phyloP scores from a whole-genome alignment of 768 basidiomycete species.

The Fibroporia radiculosa region DNA sequence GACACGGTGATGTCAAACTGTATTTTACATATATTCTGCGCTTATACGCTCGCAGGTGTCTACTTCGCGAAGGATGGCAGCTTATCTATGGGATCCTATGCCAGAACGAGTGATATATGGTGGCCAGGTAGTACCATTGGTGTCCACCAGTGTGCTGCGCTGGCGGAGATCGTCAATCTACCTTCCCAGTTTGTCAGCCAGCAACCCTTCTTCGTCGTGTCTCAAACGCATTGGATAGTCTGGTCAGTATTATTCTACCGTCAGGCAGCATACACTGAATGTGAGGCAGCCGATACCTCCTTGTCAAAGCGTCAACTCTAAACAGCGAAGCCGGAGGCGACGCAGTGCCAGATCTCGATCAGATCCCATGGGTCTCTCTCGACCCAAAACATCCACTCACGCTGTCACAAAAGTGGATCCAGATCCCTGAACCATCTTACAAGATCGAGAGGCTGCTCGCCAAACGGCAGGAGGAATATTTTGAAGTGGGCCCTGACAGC shows the following conservation, averaged over 20 bases:
- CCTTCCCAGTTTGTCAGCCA: slow-evolving; percentile 46
- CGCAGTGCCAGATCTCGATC: background rate
- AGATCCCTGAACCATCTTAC: slow-evolving; percentile 51
- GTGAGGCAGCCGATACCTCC: slow-evolving; percentile 48
- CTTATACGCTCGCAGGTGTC: too few relatives aligned
- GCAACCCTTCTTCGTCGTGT: slow-evolving; percentile 49
- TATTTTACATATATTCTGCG: background rate
- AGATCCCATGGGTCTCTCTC: slow-evolving; percentile 36
- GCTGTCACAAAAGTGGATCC: slow-evolving; percentile 26
- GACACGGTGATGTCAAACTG: slow-evolving; percentile 38
- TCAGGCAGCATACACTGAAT: background rate
- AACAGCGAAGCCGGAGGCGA: background rate
- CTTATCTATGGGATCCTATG: slow-evolving; percentile 40
- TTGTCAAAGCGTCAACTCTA: slow-evolving; percentile 27
- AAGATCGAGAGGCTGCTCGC: slow-evolving; percentile 43
- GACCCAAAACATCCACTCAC: slow-evolving; percentile 42
- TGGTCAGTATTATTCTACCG: slow-evolving; percentile 33
- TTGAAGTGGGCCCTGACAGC: slow-evolving; percentile 39
- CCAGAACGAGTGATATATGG: slow-evolving; percentile 19
- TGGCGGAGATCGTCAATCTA: slow-evolving; percentile 62
- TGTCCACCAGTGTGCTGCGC: slow-evolving; percentile 44
- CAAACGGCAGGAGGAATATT: slow-evolving; percentile 30
- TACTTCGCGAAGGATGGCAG: slow-evolving; percentile 57
- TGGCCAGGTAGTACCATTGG: slow-evolving; percentile 48
- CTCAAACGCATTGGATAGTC: slow-evolving; percentile 63